Evolutionary conservation across 2,329 filamentous ascomycete species (phyloP).

Genomic region (Fonsecaea nubica): DNA sequence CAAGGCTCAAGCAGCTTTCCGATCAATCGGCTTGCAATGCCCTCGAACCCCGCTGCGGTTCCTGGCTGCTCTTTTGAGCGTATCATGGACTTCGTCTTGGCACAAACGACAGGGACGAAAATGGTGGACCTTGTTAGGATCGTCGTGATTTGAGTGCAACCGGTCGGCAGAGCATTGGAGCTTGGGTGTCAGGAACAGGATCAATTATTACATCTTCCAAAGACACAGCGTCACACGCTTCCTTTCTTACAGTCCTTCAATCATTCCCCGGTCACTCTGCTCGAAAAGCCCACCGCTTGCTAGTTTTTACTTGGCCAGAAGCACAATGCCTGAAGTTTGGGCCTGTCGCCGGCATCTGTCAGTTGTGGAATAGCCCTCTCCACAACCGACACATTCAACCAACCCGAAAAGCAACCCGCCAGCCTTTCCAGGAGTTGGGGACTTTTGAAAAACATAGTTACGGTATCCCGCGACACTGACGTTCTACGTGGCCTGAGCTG

Average conservation of each 20-base stretch:
- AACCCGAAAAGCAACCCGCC: neutral
- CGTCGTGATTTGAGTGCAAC: neutral
- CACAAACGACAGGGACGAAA: neutral
- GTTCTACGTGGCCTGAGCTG: neutral
- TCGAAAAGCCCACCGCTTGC: neutral
- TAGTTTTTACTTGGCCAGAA: neutral
- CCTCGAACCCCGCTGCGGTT: neutral
- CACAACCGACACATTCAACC: neutral
- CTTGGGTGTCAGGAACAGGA: neutral
- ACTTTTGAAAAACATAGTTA: slow-evolving; percentile 2
- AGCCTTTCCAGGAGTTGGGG: neutral
- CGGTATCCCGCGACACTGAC: neutral
- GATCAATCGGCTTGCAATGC: neutral
- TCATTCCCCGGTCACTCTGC: neutral
- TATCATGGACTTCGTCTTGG: neutral
- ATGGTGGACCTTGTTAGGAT: neutral
- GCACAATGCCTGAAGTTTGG: neutral
- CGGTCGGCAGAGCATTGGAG: neutral
- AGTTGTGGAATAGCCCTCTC: slow-evolving; percentile 1
- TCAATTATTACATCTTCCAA: neutral
- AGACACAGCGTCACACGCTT: neutral
- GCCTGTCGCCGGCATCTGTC: neutral
- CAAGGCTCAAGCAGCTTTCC: neutral
- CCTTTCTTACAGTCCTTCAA: neutral
- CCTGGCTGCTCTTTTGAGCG: neutral